Evolutionary conservation across 169 alveolate genomes (phyloP), one percentile per base, ranked within the genome.

Genomic region (Cryptosporidium xiaoi): DNA sequence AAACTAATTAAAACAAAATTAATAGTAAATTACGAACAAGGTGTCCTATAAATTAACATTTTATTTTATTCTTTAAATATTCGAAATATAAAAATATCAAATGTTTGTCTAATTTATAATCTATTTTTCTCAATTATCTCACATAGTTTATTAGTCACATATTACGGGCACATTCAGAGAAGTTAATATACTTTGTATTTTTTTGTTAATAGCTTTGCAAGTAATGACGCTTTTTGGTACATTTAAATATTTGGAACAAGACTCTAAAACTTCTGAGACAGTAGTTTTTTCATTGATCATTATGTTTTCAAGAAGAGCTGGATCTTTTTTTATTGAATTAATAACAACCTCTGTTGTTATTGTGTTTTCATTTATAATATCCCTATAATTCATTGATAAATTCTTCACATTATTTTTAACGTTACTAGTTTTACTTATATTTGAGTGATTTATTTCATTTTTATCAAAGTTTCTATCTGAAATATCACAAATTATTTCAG

Each of bases 171-270:
- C 51, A 20, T 34, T 55, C 2, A 51, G 24, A 8, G 66, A 69
- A 12, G 15, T 66, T 12, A 77, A 56, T 34, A 77, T 44, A 29
- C 5, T 16, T 33, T 50, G 40, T 16, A 77, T 77, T 27, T 77
- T 77, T n/a, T 77, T 53, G 18, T 27, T 15, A 4, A 77, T 31
- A 1, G 27, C 12, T 40, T 56, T 18, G 34, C 31, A 16, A 15
- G 27, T 20, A 44, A 77, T 48, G 13, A 77, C 10, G 15, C 64
- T 44, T 20, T 13, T 77, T 15, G 87, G 87, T 40, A 66, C 44
- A 13, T 62, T 50, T 12, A 77, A 66, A 51, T 77, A 77, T 31
- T 34, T 77, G 0, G 87, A 77, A 36, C 87, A 77, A 18, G 65
- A 60, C 2, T 77, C 87, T 13, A 56, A 40, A 36, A 77, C 16